A percentile compares a stretch with the other conserved stretches of the same genome.
phyloP scores from a whole-genome alignment of 371 early-diverging fungal species.

The Mortierella polycephala region DNA sequence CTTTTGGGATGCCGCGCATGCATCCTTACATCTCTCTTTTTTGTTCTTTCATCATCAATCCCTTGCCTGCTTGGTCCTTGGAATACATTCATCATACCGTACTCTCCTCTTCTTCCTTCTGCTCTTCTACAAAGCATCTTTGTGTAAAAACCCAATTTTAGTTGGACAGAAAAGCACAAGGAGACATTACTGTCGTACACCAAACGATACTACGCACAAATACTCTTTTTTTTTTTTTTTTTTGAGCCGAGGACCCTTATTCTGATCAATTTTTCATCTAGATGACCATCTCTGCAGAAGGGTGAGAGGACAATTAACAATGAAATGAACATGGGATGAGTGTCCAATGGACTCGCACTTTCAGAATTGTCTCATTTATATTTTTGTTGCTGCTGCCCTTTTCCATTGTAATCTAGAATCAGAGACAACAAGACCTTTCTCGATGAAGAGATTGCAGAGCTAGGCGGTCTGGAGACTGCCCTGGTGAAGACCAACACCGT shows the following conservation, averaged over 20 bases:
- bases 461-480: conserved; percentile 33
- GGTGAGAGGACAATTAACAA: conserved; percentile 6
- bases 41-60: neutral
- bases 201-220: neutral
- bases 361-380: neutral
- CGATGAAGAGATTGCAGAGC: conserved; percentile 55
- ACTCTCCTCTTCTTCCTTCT: neutral
- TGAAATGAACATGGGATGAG: neutral
- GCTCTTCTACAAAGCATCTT: no score
- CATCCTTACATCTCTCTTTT: neutral
- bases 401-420: conserved; percentile 7
- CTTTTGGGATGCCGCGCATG: neutral
- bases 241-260: neutral
- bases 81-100: neutral
- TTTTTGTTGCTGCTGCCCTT: neutral
- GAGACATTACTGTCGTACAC: neutral
- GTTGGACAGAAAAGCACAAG: no score
- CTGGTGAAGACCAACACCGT: conserved; percentile 51
- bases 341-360: neutral
- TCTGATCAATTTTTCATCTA: neutral
- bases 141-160: no score
- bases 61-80: neutral
- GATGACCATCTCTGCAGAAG: conserved; percentile 26
- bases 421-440: conserved; percentile 54
- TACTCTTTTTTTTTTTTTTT: neutral